Conservation (phyloP, 768 basidiomycete genomes). For the Rhodotorula toruloides region DNA sequence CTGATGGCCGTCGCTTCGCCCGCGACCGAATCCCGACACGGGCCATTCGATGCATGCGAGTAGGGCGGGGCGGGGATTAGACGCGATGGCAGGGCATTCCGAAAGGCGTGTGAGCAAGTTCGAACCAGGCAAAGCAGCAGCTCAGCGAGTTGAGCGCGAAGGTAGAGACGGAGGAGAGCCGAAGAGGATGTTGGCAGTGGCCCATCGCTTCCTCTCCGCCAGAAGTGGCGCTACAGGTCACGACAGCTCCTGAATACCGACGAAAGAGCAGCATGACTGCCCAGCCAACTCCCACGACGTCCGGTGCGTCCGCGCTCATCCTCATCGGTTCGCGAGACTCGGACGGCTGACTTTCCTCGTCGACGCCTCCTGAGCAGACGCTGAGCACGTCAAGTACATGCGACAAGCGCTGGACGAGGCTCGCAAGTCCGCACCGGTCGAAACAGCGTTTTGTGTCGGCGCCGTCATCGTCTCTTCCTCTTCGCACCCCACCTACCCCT, state of each 20-base stretch:
- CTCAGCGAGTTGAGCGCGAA: too few species aligned
- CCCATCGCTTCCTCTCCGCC: too few species aligned
- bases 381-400: slow-evolving; percentile 52
- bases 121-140: too few species aligned
- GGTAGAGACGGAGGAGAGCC: too few species aligned
- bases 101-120: too few species aligned
- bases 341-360: background rate
- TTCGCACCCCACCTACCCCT: slow-evolving; percentile 1
- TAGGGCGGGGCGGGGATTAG: too few species aligned
- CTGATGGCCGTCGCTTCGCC: background rate
- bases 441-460: slow-evolving; percentile 86
- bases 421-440: slow-evolving; percentile 60
- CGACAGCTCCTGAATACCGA: too few species aligned
- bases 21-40: too few species aligned
- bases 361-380: slow-evolving; percentile 8
- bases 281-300: background rate
- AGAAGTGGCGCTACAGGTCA: too few species aligned
- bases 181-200: too few species aligned
- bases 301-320: background rate
- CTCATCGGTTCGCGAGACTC: background rate
- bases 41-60: background rate
- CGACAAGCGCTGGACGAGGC: slow-evolving; percentile 67
- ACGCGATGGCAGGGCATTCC: too few species aligned
- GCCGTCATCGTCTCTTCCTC: slow-evolving; percentile 56
- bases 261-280: background rate